Conservation (phyloP, 768 basidiomycete genomes). For the Lentinula edodes region DNA sequence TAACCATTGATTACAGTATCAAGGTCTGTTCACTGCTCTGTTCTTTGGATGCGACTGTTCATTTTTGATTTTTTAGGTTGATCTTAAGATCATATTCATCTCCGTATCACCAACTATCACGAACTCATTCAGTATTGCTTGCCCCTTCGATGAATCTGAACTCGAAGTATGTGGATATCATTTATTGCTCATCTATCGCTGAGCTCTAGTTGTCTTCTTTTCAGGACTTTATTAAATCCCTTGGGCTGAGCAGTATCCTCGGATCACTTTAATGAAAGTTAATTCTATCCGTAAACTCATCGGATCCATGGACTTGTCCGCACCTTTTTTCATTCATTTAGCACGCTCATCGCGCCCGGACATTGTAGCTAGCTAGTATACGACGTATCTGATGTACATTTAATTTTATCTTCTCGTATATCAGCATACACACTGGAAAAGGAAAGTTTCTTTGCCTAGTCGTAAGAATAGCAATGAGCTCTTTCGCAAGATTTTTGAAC, state of each 20-base stretch:
- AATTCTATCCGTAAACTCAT: background rate
- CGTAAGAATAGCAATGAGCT: too few relatives aligned
- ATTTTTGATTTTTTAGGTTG: constrained; percentile 37
- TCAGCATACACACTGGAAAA: background rate
- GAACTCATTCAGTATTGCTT: constrained; percentile 55
- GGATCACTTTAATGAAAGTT: background rate
- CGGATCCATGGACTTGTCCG: background rate
- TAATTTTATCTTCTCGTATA: background rate
- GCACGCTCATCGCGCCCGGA: background rate
- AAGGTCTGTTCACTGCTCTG: constrained; percentile 36
- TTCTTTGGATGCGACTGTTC: background rate
- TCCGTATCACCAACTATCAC: constrained; percentile 63
- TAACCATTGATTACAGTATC: constrained; percentile 63
- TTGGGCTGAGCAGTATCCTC: background rate
- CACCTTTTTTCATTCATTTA: background rate
- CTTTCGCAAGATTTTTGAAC: too few relatives aligned
- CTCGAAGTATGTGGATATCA: constrained; percentile 16
- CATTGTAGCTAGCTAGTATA: background rate
- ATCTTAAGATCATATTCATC: constrained; percentile 58
- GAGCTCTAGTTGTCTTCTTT: background rate
- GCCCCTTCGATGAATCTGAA: constrained; percentile 44
- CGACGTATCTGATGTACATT: background rate
- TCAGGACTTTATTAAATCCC: background rate
- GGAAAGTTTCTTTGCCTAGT: too few relatives aligned
- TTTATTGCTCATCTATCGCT: too few relatives aligned